A percentile compares a stretch with the other conserved stretches of the same genome.
phyloP scores from a whole-genome alignment of 108 stramenopile genomes.

The Cyclotella sp. region DNA sequence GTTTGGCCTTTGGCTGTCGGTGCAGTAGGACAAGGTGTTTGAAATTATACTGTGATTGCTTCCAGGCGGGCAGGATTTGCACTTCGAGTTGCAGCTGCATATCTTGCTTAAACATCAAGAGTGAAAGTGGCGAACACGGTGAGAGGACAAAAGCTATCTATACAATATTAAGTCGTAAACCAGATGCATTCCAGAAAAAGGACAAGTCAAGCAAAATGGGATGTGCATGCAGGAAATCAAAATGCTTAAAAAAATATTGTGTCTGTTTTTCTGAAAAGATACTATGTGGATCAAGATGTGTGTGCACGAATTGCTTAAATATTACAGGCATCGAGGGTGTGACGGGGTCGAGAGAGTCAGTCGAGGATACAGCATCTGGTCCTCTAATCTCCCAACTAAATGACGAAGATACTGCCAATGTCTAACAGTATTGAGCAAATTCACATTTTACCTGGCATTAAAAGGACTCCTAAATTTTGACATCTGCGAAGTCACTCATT shows the following conservation, averaged over 20 bases:
- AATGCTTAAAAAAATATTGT: conserved; percentile 40
- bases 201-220: conserved; percentile 12
- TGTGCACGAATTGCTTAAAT: conserved; percentile 27
- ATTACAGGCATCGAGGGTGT: not conserved
- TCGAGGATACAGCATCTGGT: not conserved
- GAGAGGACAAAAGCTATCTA: conserved; percentile 22
- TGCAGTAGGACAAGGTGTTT: conserved; percentile 20
- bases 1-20: conserved; percentile 9
- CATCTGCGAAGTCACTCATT: conserved; percentile 45
- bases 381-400: not conserved
- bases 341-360: not conserved
- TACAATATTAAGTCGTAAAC: conserved; percentile 8
- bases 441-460: not conserved
- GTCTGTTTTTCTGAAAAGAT: conserved; percentile 20
- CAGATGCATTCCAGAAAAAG: conserved; percentile 24
- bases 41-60: conserved; percentile 41
- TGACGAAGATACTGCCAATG: not conserved
- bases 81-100: conserved; percentile 18
- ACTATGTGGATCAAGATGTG: conserved; percentile 14
- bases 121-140: conserved; percentile 20
- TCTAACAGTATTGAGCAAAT: not conserved
- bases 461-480: conserved; percentile 28
- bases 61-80: conserved; percentile 24
- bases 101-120: conserved; percentile 21
- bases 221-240: conserved; percentile 26